Conservation (phyloP, 2,329 filamentous ascomycete genomes). For the Penicillium frequentans region DNA sequence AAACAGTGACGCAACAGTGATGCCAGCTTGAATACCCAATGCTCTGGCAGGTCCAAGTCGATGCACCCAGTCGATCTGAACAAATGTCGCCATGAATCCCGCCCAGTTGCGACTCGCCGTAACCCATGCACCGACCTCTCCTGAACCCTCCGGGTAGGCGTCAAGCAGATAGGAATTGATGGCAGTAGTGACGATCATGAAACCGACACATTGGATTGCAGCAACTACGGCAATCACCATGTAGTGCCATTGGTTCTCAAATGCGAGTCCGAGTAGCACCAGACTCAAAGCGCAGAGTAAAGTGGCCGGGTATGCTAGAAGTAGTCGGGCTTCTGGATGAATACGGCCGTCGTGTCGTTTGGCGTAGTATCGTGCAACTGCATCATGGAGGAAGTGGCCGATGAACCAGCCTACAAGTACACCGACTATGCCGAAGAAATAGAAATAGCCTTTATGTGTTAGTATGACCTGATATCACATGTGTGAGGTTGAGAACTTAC, state of each 20-base stretch:
- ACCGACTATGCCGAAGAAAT: conserved; percentile 56
- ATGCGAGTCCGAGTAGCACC: conserved; percentile 50
- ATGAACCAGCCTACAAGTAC: conserved; percentile 48
- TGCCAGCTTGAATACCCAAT: conserved; percentile 48
- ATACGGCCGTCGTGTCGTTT: conserved; percentile 51
- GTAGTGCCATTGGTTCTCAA: conserved; percentile 50
- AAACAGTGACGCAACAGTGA: conserved; percentile 38
- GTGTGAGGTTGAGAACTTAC: conserved; percentile 26
- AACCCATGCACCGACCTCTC: conserved; percentile 46
- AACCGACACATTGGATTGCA: conserved; percentile 55
- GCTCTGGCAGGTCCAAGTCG: conserved; percentile 43
- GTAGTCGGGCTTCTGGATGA: conserved; percentile 57
- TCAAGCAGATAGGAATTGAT: conserved; percentile 54
- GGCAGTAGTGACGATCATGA: conserved; percentile 56
- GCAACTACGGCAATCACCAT: conserved; percentile 50
- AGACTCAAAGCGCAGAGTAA: conserved; percentile 11
- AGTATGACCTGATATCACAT: background rate
- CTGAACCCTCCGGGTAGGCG: conserved; percentile 41
- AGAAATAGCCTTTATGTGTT: conserved; percentile 43
- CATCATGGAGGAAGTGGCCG: conserved; percentile 58
- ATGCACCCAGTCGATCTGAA: conserved; percentile 53
- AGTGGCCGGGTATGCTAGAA: conserved; percentile 45
- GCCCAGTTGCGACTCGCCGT: conserved; percentile 51
- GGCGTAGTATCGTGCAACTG: conserved; percentile 48
- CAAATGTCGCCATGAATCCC: conserved; percentile 44